phyloP scores from a whole-genome alignment of 2,329 filamentous ascomycete genomes.

The Diplodia sapinea region DNA sequence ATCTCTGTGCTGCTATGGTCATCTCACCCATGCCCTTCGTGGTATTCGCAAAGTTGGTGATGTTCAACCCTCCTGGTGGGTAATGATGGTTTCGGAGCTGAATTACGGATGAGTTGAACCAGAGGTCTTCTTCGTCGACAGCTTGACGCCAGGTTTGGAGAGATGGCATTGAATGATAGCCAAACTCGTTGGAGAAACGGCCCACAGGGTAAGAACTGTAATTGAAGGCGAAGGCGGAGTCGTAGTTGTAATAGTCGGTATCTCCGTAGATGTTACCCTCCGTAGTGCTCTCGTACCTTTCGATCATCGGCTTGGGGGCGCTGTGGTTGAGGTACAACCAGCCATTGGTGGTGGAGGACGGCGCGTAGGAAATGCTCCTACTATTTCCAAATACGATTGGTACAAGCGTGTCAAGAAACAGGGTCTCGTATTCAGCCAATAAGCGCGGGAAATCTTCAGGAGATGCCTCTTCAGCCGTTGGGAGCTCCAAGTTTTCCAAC shows the following conservation, averaged over 20 bases:
- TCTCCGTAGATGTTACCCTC: conserved; percentile 63
- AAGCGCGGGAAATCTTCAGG: conserved; percentile 54
- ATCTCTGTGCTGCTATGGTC: conserved; percentile 61
- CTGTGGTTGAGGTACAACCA: conserved; percentile 62
- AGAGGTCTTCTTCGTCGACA: conserved; percentile 57
- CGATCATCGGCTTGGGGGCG: conserved; percentile 58
- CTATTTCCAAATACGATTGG: conserved; percentile 64
- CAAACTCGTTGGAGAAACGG: conserved; percentile 68
- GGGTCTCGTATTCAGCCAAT: conserved; percentile 61
- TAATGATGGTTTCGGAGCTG: conserved; percentile 66
- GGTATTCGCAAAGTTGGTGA: conserved; percentile 53
- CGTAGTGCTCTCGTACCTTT: conserved; percentile 63
- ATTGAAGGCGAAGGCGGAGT: conserved; percentile 60
- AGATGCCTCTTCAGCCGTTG: conserved; percentile 45
- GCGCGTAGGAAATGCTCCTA: conserved; percentile 65
- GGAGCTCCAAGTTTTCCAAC: conserved; percentile 62
- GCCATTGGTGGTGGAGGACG: conserved; percentile 65
- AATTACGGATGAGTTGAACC: conserved; percentile 64
- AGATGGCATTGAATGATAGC: conserved; percentile 67
- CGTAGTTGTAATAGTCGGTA: conserved; percentile 67
- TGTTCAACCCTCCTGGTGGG: conserved; percentile 56
- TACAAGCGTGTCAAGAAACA: conserved; percentile 63
- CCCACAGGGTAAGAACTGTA: conserved; percentile 62
- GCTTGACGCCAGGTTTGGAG: conserved; percentile 64
- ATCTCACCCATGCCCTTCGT: conserved; percentile 61